Evolutionary conservation across 2,329 filamentous ascomycete genomes (phyloP).

Genomic region (Venturia nashicola): DNA sequence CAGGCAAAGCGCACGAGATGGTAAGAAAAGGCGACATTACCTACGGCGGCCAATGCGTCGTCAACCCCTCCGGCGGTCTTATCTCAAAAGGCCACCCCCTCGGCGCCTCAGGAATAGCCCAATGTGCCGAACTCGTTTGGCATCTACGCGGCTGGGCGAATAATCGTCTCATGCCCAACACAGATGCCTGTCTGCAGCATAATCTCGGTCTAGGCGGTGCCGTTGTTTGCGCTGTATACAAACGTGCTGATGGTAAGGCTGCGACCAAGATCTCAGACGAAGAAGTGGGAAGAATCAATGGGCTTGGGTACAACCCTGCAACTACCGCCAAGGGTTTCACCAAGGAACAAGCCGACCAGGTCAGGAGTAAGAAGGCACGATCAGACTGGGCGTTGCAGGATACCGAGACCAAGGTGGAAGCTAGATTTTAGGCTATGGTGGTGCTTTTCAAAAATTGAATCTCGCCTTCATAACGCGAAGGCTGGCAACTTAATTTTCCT

Average conservation of each 20-base stretch:
- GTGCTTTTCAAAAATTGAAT: no score
- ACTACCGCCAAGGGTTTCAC: conserved; percentile 84
- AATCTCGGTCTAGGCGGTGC: conserved; percentile 88
- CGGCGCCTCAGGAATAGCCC: conserved; percentile 85
- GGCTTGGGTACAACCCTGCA: conserved; percentile 83
- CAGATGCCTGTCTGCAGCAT: conserved; percentile 70
- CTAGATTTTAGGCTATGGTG: conserved; percentile 45
- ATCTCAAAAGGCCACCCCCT: conserved; percentile 95
- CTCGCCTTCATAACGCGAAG: no score
- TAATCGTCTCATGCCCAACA: conserved; percentile 61
- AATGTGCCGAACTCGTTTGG: conserved; percentile 92
- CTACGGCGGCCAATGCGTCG: conserved; percentile 68
- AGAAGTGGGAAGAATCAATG: conserved; percentile 52
- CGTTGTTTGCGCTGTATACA: conserved; percentile 81
- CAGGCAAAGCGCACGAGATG: conserved; percentile 83
- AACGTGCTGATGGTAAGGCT: conserved; percentile 62
- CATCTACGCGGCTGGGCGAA: conserved; percentile 93
- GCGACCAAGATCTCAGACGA: conserved; percentile 48
- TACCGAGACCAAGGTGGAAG: conserved; percentile 58
- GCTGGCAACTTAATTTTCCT: no score
- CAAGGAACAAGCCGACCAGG: conserved; percentile 53
- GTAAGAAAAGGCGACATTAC: conserved; percentile 82
- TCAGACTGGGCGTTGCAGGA: conserved; percentile 70
- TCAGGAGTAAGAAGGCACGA: conserved; percentile 55
- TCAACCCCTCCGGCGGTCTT: conserved; percentile 88